These are phyloP conservation scores for Colletotrichum camelliae DNA, from an alignment of 2,329 filamentous ascomycete species.

Conservation along the genomic window DNA sequence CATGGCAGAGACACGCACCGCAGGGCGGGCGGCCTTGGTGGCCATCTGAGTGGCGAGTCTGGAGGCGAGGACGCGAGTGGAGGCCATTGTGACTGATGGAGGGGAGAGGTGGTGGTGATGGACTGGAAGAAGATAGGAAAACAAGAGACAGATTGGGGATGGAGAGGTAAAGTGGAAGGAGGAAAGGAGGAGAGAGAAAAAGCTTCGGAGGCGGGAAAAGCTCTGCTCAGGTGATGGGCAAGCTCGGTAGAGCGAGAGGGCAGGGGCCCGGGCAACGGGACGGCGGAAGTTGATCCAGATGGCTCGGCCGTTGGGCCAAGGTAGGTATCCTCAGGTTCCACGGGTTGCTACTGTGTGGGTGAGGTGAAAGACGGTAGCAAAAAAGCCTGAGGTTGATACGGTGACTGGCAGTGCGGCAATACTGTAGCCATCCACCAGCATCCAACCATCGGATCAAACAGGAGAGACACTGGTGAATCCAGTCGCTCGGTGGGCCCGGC, in stretches of 20 bases:
- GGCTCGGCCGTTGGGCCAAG: conserved; percentile 17
- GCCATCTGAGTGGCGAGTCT: conserved; percentile 78
- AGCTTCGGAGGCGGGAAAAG: conserved; percentile 34
- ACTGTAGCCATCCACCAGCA: neutral
- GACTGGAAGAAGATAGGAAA: conserved; percentile 26
- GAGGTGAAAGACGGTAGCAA: neutral
- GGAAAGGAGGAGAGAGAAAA: conserved; percentile 46
- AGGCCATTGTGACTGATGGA: conserved; percentile 76
- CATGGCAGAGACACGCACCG: conserved; percentile 68
- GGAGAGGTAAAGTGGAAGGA: conserved; percentile 32
- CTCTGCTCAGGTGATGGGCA: conserved; percentile 25
- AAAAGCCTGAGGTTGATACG: conserved; percentile 17
- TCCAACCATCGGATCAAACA: conserved; percentile 16
- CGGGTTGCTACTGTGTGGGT: neutral
- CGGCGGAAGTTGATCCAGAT: conserved; percentile 25
- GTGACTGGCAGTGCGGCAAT: neutral
- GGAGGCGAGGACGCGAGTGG: conserved; percentile 77
- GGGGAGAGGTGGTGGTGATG: conserved; percentile 45
- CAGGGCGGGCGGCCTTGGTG: conserved; percentile 79
- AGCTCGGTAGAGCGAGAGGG: conserved; percentile 24
- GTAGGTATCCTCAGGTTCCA: conserved; percentile 6
- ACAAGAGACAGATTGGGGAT: conserved; percentile 22
- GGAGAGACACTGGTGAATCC: conserved; percentile 17
- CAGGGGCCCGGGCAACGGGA: conserved; percentile 24
- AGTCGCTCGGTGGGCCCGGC: conserved; percentile 11